Evolutionary conservation across 139 green algal genomes (phyloP), one percentile per base, ranked within the genome.

Genomic region (Picochlorum costavermella): DNA sequence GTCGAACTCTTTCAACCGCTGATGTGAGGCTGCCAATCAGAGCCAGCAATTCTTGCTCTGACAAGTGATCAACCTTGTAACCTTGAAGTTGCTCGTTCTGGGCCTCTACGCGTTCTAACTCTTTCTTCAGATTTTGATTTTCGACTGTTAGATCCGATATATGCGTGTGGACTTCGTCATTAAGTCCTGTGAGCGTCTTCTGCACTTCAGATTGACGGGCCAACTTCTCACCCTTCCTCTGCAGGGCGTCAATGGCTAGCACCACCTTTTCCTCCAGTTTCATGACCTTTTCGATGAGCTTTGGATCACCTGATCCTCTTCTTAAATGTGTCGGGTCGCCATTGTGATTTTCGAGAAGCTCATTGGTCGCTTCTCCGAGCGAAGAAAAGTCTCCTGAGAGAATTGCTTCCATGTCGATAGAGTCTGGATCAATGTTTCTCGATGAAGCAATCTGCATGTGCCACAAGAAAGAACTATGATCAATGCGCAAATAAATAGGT

Each of bases 31-130:
- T 56, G 30, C 45, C 51, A 25, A 84, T 80, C 20, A 84, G 69
- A 10, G 64, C 64, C 3, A 56, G 56, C 33, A 84, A 75, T 44
- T 82, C 64, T 50, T 70, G 64, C 33, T 75, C 55, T n/a, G 43
- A 51, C 59, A 79, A 69, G 44, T 72, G 56, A 60, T 84, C 77
- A 55, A 82, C 45, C 28, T 56, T 58, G 55, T 82, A 83, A 16
- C 77, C 77, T 66, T 81, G 76, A 55, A 84, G 29, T 49, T 74
- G 63, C 49, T 80, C 77, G 64, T 72, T 75, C 45, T 79, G 74
- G 17, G 50, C 40, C 14, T 84, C 74, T 17, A 84, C 62, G 14
- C 77, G 56, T 40, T 71, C 56, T 37, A 78, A 44, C 64, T 84
- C 77, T 12, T 36, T 29, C 33, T 36, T 59, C 28, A 82, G 50